A percentile compares a stretch with the other conserved stretches of the same genome.
These are phyloP conservation scores for Cucumis hystrix DNA, from an alignment of 306 rosid species.

Conservation along the genomic window DNA sequence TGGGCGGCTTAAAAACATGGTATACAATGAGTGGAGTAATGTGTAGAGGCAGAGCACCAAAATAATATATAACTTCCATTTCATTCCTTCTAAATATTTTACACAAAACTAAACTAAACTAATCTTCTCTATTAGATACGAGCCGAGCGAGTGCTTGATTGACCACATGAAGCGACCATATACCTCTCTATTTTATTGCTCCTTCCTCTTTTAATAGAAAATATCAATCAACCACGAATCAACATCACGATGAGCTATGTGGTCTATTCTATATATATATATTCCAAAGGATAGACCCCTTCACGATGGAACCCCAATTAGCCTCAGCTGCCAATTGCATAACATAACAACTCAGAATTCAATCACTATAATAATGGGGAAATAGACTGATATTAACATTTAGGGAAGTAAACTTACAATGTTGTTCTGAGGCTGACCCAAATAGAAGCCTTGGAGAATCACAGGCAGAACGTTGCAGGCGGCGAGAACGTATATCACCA, in stretches of 20 bases:
- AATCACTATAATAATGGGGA: background rate
- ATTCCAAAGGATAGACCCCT: background rate
- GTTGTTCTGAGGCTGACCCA: conserved; percentile 67
- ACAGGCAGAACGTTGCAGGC: conserved; percentile 87
- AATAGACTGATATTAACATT: background rate
- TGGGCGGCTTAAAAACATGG: background rate
- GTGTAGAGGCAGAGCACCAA: background rate
- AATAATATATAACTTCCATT: background rate
- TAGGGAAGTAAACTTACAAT: conserved; percentile 26
- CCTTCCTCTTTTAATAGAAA: background rate
- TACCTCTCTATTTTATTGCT: background rate
- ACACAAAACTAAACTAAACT: background rate
- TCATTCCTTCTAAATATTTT: background rate
- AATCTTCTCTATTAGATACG: background rate
- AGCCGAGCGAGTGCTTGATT: background rate
- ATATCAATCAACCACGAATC: background rate
- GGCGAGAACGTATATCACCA: conserved; percentile 52
- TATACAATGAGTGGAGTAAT: background rate
- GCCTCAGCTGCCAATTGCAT: conserved; percentile 18
- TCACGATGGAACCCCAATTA: conserved; percentile 42
- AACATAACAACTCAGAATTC: conserved; percentile 17
- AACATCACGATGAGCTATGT: background rate
- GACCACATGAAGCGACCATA: background rate
- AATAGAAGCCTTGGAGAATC: conserved; percentile 70
- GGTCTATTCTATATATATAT: background rate